Base-by-base conservation (phyloP, 768 basidiomycete genomes). In the Termitomyces sp. region DNA sequence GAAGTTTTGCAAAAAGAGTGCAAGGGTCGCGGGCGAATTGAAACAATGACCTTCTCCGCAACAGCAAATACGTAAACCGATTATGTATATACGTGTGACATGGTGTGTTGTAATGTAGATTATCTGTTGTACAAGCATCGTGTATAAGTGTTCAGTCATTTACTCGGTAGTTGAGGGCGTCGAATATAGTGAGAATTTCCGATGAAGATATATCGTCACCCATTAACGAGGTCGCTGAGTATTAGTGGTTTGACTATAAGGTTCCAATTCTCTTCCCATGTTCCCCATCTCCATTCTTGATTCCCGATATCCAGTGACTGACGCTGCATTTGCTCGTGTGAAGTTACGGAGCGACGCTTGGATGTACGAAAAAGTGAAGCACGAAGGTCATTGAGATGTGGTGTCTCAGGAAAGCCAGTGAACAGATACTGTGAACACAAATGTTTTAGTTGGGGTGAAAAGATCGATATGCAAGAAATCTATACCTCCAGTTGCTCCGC, bases 1-100 rank as follows among this genome's bases (percentile, higher is more conserved):
- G 96, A 98, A 59, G 72, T 98, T 42, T 72, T 98, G 58, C 91
- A 94, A 69, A 91, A 89, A 68, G 91, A 98, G 68, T 88, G 88
- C 68, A 95, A 96, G 70, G 92, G 92, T 18, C 82, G 83, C 62
- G 92, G 93, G 1, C 79, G 90, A 52, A 76, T 98, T 41, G 96
- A 98, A 72, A 95, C 94, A 0, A 68, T 92, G 64, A 77, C 84
- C 13, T 85, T 89, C 60, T 80, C 88, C 44, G 87, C 87, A 1
- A 87, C 82, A 6, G 81, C 83, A 2, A 66, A 60, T 57, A 58
- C 50, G 33, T 68, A 62, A 54, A 41, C 48, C 31, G 2, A n/a
- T 7, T 39, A 31, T 45, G 5, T 39, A 5, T 37, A 20, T 33
- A 26, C 16, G 34, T 18, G 29, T 41, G 22, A 13, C 29, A 47